phyloP scores from a whole-genome alignment of 306 rosid genomes.

The Pterocarpus macrocarpus region DNA sequence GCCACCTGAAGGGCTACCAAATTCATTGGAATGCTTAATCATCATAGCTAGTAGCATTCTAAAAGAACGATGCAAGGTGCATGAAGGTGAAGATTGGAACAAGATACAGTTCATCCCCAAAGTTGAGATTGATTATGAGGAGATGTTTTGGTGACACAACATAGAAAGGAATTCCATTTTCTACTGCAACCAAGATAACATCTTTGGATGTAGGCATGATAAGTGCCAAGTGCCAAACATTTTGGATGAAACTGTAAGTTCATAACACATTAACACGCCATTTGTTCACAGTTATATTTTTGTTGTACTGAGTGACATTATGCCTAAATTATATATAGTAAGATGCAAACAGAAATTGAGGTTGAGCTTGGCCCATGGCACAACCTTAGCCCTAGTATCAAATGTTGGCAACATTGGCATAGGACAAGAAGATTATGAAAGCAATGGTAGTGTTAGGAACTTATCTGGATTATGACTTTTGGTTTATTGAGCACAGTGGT shows the following conservation, averaged over 20 bases:
- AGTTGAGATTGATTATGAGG: slow-evolving; percentile 30
- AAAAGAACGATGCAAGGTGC: slow-evolving; percentile 6
- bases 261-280: no score
- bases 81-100: slow-evolving; percentile 33
- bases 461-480: slow-evolving; percentile 16
- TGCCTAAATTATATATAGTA: slow-evolving; percentile 63
- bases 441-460: slow-evolving; percentile 40
- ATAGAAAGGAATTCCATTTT: no score
- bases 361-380: slow-evolving; percentile 49
- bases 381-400: slow-evolving; percentile 72
- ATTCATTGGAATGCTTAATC: slow-evolving; percentile 26
- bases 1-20: slow-evolving; percentile 34
- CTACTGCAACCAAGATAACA: neutral
- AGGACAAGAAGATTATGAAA: slow-evolving; percentile 77
- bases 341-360: slow-evolving; percentile 63
- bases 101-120: slow-evolving; percentile 13
- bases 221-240: no score
- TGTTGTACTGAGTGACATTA: slow-evolving; percentile 39
- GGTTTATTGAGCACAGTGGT: neutral
- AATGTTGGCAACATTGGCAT: slow-evolving; percentile 55
- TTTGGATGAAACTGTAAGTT: no score
- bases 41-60: slow-evolving; percentile 30
- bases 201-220: neutral
- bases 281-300: neutral
- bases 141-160: neutral